Conservation (phyloP, 2,329 filamentous ascomycete species). For the Clarireedia hainanense region DNA sequence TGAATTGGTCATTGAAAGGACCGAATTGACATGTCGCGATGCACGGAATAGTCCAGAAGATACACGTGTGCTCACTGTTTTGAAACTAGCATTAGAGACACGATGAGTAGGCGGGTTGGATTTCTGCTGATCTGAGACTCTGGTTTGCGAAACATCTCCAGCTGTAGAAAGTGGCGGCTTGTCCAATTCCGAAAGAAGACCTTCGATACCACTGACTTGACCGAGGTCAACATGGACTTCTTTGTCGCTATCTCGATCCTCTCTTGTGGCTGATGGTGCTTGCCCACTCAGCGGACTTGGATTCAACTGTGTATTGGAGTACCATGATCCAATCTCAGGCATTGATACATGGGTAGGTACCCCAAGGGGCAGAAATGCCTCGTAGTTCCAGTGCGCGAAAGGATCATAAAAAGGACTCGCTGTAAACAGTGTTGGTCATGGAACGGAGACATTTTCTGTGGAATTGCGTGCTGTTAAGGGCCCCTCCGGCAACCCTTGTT, state of each 20-base stretch:
- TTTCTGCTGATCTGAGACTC: neutral
- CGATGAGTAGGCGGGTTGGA: neutral
- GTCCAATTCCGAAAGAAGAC: neutral
- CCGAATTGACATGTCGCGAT: neutral
- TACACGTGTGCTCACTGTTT: neutral
- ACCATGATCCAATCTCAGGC: neutral
- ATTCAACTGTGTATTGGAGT: neutral
- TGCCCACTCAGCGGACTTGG: neutral
- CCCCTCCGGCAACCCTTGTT: too few species aligned
- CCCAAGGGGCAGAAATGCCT: neutral
- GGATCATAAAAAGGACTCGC: neutral
- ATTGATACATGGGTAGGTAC: neutral
- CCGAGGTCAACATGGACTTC: neutral
- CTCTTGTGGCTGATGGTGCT: neutral
- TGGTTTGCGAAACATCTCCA: neutral
- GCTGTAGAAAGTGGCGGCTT: neutral
- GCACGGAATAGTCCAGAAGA: neutral
- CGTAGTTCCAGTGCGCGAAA: neutral
- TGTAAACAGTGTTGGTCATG: too few species aligned
- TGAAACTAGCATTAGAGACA: neutral
- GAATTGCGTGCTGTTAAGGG: too few species aligned
- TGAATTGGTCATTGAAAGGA: too few species aligned
- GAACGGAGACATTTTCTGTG: too few species aligned
- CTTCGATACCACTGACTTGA: neutral
- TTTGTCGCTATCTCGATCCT: neutral